A percentile compares a stretch with the other conserved stretches of the same genome.
Evolutionary conservation across 2,329 filamentous ascomycete genomes (phyloP).

Genomic region (Myriosclerotinia curreyana): DNA sequence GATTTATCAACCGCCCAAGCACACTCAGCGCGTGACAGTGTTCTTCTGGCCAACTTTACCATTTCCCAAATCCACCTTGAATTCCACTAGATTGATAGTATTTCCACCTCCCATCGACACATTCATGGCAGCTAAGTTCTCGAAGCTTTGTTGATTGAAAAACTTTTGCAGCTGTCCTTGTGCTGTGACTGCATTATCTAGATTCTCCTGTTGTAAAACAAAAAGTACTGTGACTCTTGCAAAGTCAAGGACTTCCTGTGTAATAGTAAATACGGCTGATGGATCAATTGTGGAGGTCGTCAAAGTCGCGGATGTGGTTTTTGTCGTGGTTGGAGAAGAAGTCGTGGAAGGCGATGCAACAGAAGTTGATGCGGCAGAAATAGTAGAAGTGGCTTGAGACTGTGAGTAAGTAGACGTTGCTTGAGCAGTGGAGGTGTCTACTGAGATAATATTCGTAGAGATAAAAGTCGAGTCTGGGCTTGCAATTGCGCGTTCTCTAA

Average conservation of each 20-base stretch:
- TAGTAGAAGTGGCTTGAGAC: neutral
- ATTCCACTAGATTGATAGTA: slow-evolving; percentile 30
- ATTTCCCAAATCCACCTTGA: slow-evolving; percentile 14
- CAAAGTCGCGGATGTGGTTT: slow-evolving; percentile 23
- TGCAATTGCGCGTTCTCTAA: neutral
- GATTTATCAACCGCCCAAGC: neutral
- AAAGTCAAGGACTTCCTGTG: slow-evolving; percentile 60
- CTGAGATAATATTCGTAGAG: slow-evolving; percentile 17
- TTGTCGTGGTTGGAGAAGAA: slow-evolving; percentile 22
- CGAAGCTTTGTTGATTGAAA: slow-evolving; percentile 42
- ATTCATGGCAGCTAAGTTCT: slow-evolving; percentile 30
- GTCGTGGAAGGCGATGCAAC: slow-evolving; percentile 21
- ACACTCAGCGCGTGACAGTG: neutral
- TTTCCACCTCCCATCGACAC: slow-evolving; percentile 35
- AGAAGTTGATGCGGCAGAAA: slow-evolving; percentile 9
- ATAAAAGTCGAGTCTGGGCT: slow-evolving; percentile 24
- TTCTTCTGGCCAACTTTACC: slow-evolving; percentile 2
- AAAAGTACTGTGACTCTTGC: slow-evolving; percentile 60
- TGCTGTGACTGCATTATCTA: slow-evolving; percentile 51
- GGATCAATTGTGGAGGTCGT: slow-evolving; percentile 23
- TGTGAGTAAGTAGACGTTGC: slow-evolving; percentile 6
- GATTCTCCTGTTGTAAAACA: slow-evolving; percentile 54
- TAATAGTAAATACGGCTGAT: slow-evolving; percentile 46
- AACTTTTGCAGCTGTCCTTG: slow-evolving; percentile 55
- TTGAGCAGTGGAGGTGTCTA: neutral